A percentile compares a stretch with the other conserved stretches of the same genome.
These are phyloP conservation scores for Eucalyptus sp. DNA, from an alignment of 345 rosid genomes.

Conservation along the genomic window DNA sequence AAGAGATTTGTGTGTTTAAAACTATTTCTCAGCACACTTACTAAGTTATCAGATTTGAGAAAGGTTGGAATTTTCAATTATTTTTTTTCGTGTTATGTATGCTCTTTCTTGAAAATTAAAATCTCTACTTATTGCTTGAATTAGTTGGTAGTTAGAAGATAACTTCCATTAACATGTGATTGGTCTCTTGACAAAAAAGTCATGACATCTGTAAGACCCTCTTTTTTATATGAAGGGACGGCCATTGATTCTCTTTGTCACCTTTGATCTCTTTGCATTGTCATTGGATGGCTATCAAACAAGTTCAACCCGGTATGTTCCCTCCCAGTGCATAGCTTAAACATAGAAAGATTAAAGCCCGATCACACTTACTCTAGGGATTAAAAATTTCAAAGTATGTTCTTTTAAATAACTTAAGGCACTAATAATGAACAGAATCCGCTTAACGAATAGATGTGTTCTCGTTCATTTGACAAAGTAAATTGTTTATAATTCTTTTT, in stretches of 20 bases:
- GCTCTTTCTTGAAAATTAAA: no score
- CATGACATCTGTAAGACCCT: background rate
- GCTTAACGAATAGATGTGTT: background rate
- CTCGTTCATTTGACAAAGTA: background rate
- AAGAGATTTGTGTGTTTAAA: background rate
- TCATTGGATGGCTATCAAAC: background rate
- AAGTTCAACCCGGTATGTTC: background rate
- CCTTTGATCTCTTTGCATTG: accelerated
- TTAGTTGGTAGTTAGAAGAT: background rate
- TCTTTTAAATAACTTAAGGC: background rate
- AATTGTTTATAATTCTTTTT: background rate
- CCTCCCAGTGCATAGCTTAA: background rate
- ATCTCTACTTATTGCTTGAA: no score
- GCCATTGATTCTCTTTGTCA: background rate
- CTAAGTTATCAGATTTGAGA: background rate
- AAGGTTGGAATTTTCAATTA: background rate
- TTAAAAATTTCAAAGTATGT: accelerated
- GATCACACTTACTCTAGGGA: accelerated
- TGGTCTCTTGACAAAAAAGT: background rate
- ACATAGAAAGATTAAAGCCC: background rate
- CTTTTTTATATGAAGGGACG: background rate
- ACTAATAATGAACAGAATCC: accelerated
- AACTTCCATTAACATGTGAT: background rate
- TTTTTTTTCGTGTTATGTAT: background rate
- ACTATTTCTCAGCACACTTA: background rate